These are phyloP conservation scores for Alternaria infectoria DNA, from an alignment of 2,329 filamentous ascomycete genomes.

Conservation along the genomic window DNA sequence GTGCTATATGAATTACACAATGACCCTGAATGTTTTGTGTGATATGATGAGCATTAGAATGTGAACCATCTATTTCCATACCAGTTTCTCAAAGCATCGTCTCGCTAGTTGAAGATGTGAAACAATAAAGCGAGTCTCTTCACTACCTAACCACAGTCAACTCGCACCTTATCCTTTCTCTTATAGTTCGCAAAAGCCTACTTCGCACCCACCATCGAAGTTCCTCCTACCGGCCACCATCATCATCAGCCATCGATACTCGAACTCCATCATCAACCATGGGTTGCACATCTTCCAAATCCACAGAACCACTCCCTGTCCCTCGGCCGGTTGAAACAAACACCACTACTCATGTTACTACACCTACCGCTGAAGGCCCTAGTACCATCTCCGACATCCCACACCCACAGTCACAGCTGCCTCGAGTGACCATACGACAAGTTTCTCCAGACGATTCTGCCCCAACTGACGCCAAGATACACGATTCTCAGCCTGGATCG, in stretches of 20 bases:
- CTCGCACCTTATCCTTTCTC: neutral
- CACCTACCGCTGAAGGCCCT: neutral
- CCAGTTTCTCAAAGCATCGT: neutral
- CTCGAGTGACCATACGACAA: neutral
- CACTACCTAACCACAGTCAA: neutral
- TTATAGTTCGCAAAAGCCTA: neutral
- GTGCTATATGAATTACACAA: neutral
- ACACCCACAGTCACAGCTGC: neutral
- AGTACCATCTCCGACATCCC: neutral
- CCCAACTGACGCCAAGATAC: neutral
- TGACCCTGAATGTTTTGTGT: neutral
- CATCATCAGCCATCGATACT: neutral
- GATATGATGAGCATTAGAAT: neutral
- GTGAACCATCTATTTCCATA: rapidly evolving
- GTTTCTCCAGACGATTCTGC: rapidly evolving
- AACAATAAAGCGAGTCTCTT: neutral
- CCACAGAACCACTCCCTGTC: neutral
- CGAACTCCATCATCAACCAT: neutral
- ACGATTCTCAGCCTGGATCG: neutral
- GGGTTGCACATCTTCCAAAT: neutral
- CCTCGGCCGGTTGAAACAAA: neutral
- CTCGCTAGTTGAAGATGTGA: neutral
- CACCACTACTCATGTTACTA: neutral
- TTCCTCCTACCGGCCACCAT: neutral
- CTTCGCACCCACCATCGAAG: neutral